phyloP scores from a whole-genome alignment of 192 early-diverging fungal genomes.

The Geranomyces variabilis region DNA sequence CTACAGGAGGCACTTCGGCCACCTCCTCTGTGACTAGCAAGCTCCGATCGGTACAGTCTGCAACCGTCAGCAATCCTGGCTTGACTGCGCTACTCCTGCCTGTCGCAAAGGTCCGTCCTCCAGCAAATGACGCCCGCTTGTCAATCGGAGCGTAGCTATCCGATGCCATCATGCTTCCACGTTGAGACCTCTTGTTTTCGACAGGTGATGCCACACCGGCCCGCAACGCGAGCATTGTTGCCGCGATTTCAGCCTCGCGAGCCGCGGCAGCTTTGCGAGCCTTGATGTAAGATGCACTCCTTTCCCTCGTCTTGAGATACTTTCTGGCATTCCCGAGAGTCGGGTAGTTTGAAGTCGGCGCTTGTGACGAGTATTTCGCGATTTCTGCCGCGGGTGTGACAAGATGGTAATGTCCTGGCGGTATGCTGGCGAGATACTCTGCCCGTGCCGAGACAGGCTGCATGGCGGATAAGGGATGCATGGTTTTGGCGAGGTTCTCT shows the following conservation, averaged over 20 bases:
- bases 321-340: not conserved
- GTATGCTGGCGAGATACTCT: not conserved
- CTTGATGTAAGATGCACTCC: not conserved
- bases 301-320: not conserved
- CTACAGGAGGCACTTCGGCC: no score
- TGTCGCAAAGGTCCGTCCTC: no score
- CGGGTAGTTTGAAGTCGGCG: not conserved
- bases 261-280: not conserved
- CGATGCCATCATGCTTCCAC: no score
- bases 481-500: no score
- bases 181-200: no score
- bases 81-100: no score
- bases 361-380: not conserved
- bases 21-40: no score
- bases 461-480: not conserved
- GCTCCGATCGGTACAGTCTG: no score
- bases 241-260: not conserved
- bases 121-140: no score
- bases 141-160: no score
- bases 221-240: not conserved
- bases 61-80: no score
- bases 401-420: constrained; percentile 1
- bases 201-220: not conserved
- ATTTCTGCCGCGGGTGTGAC: not conserved
- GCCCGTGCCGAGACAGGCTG: not conserved